Evolutionary conservation across 2,329 filamentous ascomycete species (phyloP).

Genomic region (Phyllosticta paracitricarpa): DNA sequence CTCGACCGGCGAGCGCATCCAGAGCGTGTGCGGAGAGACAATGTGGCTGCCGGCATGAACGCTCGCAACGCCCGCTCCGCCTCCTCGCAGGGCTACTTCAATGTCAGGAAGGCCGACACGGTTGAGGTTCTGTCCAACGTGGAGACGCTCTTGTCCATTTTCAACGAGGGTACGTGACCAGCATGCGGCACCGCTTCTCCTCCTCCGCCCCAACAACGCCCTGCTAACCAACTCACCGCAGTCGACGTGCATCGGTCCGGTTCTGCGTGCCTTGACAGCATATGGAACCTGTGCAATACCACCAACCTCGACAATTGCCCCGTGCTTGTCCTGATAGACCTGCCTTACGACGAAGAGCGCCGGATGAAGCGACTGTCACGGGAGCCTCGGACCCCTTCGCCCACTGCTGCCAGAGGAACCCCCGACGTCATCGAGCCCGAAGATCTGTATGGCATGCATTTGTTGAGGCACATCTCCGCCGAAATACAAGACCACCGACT

Average conservation of each 20-base stretch:
- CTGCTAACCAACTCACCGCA: slow-evolving; percentile 12
- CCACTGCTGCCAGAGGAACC: slow-evolving; percentile 23
- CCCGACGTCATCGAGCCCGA: slow-evolving; percentile 27
- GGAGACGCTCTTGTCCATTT: slow-evolving; percentile 30
- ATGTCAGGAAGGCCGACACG: slow-evolving; percentile 20
- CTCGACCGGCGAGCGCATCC: slow-evolving; percentile 33
- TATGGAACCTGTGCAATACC: slow-evolving; percentile 19
- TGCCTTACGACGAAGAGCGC: slow-evolving; percentile 34
- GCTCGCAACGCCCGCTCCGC: slow-evolving; percentile 17
- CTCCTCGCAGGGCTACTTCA: slow-evolving; percentile 26
- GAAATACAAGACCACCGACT: slow-evolving; percentile 31
- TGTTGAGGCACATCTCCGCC: slow-evolving; percentile 31
- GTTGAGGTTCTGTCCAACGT: slow-evolving; percentile 30
- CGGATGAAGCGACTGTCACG: slow-evolving; percentile 30
- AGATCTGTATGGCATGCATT: slow-evolving; percentile 34
- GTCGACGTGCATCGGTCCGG: slow-evolving; percentile 32
- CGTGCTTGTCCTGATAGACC: slow-evolving; percentile 33
- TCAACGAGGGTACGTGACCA: slow-evolving; percentile 28
- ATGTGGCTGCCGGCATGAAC: slow-evolving; percentile 24
- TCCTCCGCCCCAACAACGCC: background rate
- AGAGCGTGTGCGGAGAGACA: slow-evolving; percentile 28
- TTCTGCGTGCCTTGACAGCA: slow-evolving; percentile 27
- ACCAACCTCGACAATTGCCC: slow-evolving; percentile 24
- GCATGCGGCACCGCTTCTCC: background rate
- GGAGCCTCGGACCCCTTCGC: slow-evolving; percentile 32